Evolutionary conservation across 2,329 filamentous ascomycete species (phyloP).

Genomic region (Pseudogymnoascus pannorum): DNA sequence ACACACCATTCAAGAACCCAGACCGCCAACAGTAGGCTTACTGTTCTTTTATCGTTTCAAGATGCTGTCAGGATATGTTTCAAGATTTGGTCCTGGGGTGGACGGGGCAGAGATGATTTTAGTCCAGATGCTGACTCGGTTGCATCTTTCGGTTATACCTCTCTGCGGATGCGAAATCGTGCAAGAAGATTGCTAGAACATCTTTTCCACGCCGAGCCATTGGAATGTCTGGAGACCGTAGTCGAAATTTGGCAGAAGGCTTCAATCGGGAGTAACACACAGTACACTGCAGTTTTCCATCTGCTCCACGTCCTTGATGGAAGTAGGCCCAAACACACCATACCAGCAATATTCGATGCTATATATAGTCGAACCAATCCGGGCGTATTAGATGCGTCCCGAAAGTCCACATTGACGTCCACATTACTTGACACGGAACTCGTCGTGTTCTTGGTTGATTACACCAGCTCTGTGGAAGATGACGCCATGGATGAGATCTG

Average conservation of each 20-base stretch:
- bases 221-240: conserved; percentile 89
- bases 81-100: conserved; percentile 88
- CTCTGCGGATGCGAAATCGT: conserved; percentile 81
- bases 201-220: conserved; percentile 80
- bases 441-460: conserved; percentile 82
- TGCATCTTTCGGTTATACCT: conserved; percentile 86
- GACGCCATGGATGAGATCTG: conserved; percentile 98
- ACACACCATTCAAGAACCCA: conserved; percentile 67
- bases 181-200: conserved; percentile 85
- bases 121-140: conserved; percentile 59
- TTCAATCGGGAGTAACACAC: conserved; percentile 37
- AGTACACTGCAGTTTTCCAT: conserved; percentile 65
- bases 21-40: conserved; percentile 88
- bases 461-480: conserved; percentile 83
- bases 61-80: conserved; percentile 91
- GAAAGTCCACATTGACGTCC: conserved; percentile 83
- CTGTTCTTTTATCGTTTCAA: conserved; percentile 92
- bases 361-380: conserved; percentile 94
- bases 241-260: conserved; percentile 71
- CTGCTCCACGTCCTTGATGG: conserved; percentile 86
- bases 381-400: conserved; percentile 63
- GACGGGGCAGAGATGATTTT: conserved; percentile 52
- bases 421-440: conserved; percentile 77
- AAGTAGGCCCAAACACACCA: conserved; percentile 81
- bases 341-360: conserved; percentile 91